These are phyloP conservation scores for Blastocladiella emersonii DNA, from an alignment of 371 early-diverging fungal species.

Conservation along the genomic window DNA sequence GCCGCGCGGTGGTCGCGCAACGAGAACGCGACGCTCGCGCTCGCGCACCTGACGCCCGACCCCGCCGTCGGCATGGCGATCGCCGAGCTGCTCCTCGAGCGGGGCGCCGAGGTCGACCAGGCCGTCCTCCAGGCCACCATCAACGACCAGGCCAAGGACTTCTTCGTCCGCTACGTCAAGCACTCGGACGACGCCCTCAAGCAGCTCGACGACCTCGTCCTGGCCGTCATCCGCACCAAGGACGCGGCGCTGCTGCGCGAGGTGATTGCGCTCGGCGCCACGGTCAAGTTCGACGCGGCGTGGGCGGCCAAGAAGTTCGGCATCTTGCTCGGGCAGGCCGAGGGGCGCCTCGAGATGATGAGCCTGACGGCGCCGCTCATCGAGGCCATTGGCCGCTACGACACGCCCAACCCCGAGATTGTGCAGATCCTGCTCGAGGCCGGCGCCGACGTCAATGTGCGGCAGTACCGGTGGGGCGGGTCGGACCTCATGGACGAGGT, in stretches of 20 bases:
- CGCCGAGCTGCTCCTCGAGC: background rate
- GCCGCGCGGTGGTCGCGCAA: background rate
- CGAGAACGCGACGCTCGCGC: background rate
- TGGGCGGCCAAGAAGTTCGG: background rate
- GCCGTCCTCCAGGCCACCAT: background rate
- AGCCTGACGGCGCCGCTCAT: no score
- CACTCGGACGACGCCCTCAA: background rate
- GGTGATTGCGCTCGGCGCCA: background rate
- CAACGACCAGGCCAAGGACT: background rate
- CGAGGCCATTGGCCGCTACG: no score
- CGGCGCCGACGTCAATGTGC: background rate
- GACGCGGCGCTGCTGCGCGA: background rate
- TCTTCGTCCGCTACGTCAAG: background rate
- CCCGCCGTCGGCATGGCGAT: background rate
- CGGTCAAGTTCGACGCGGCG: background rate
- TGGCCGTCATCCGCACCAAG: background rate
- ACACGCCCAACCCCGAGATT: no score
- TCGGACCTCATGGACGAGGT: no score
- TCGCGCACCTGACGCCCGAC: background rate
- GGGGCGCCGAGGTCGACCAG: background rate
- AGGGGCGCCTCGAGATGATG: no score
- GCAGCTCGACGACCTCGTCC: background rate
- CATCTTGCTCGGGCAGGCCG: no score
- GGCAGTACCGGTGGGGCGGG: no score
- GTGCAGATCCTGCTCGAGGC: background rate